A percentile compares a stretch with the other conserved stretches of the same genome.
Evolutionary conservation across 2,329 filamentous ascomycete species (phyloP).

Genomic region (Calonectria naviculata): DNA sequence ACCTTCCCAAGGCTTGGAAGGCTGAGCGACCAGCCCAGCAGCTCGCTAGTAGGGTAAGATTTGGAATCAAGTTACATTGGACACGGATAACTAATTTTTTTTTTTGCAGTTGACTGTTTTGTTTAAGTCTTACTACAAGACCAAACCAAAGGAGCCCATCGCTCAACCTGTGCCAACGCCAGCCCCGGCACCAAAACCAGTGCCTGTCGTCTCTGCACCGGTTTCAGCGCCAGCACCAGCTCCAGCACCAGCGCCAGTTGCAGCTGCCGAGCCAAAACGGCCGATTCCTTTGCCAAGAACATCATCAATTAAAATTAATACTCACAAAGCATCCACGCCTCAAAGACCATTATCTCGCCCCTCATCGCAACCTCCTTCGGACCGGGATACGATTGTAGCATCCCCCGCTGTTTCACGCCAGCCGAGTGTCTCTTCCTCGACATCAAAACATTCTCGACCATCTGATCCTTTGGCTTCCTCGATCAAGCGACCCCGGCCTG

Average conservation of each 20-base stretch:
- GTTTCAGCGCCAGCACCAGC: constrained; percentile 19
- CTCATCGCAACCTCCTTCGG: constrained; percentile 21
- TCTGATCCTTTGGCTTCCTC: constrained; percentile 35
- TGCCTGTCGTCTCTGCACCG: no score
- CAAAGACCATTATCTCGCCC: constrained; percentile 31
- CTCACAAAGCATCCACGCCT: constrained; percentile 41
- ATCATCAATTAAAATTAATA: constrained; percentile 54
- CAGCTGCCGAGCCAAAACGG: constrained; percentile 41
- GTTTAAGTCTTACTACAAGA: constrained; percentile 53
- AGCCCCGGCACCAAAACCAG: no score
- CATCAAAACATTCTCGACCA: constrained; percentile 32
- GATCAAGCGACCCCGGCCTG: constrained; percentile 50
- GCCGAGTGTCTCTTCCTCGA: constrained; percentile 33
- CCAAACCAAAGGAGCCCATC: constrained; percentile 45
- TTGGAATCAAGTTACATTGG: background rate
- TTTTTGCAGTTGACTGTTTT: constrained; percentile 46
- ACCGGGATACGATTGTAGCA: constrained; percentile 43
- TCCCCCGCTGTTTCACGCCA: constrained; percentile 37
- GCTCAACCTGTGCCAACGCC: constrained; percentile 29
- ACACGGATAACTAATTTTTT: constrained; percentile 30
- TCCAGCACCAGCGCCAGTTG: constrained; percentile 20
- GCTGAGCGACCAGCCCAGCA: constrained; percentile 48
- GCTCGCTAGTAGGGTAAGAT: constrained; percentile 50
- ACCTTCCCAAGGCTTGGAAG: constrained; percentile 55
- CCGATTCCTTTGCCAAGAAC: constrained; percentile 42